phyloP scores from a whole-genome alignment of 192 early-diverging fungal genomes.

The Helicostylum pulchrum region DNA sequence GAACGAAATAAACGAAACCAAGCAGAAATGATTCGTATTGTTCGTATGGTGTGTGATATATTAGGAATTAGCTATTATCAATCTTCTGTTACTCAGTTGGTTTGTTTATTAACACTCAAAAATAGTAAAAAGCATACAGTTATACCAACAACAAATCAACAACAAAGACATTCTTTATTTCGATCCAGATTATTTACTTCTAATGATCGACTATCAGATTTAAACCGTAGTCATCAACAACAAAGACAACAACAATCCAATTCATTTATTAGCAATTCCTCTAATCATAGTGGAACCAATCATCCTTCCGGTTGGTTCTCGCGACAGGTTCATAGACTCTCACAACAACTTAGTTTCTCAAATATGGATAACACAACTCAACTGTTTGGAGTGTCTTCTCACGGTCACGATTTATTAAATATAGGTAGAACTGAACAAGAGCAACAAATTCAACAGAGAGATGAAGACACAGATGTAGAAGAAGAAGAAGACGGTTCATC shows the following conservation, averaged over 20 bases:
- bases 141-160: neutral
- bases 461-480: neutral
- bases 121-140: constrained; percentile 11
- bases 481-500: neutral
- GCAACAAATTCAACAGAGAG: constrained; percentile 2
- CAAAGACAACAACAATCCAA: neutral
- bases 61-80: constrained; percentile 32
- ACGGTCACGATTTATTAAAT: constrained; percentile 4
- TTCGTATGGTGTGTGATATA: constrained; percentile 28
- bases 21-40: constrained; percentile 5
- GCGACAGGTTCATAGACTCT: constrained; percentile 1
- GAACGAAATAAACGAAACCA: constrained; percentile 4
- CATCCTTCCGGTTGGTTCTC: neutral
- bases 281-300: neutral
- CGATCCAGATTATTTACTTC: constrained; percentile 11
- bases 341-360: constrained; percentile 8
- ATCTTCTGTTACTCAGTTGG: constrained; percentile 8
- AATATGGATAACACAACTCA: neutral
- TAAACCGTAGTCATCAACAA: neutral
- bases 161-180: constrained; percentile 6
- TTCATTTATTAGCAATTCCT: neutral
- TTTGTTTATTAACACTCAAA: constrained; percentile 28
- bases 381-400: neutral
- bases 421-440: constrained; percentile 5
- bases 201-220: constrained; percentile 6